Percentiles rank a stretch among this genome's conserved stretches.
Conservation (phyloP, 768 basidiomycete species). For the Rhizopogon salebrosus region DNA sequence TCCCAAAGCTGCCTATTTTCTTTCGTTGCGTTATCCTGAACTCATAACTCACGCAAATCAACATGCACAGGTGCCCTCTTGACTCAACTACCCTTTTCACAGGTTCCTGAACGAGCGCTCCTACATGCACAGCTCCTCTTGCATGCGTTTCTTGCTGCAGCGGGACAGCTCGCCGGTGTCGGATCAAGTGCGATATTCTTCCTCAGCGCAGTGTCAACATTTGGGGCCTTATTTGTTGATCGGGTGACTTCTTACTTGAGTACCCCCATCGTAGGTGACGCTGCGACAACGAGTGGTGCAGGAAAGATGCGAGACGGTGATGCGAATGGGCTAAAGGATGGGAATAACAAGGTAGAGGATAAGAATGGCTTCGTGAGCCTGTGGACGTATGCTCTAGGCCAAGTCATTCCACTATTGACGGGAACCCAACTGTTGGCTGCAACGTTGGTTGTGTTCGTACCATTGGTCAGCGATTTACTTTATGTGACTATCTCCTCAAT, state of each 20-base stretch:
- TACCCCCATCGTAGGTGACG: constrained; percentile 10
- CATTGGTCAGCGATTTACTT: constrained; percentile 49
- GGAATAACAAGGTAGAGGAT: neutral
- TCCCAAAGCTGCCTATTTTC: too few species aligned
- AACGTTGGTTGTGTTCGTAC: constrained; percentile 85
- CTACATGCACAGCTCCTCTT: constrained; percentile 59
- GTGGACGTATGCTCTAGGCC: constrained; percentile 59
- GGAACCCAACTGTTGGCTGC: constrained; percentile 55
- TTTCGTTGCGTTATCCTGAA: neutral
- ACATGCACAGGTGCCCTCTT: constrained; percentile 49
- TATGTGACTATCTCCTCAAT: neutral
- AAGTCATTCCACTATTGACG: constrained; percentile 47
- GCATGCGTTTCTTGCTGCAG: constrained; percentile 49
- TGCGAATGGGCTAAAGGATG: neutral
- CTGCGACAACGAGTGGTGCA: neutral
- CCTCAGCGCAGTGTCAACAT: constrained; percentile 52
- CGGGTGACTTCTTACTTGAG: constrained; percentile 23
- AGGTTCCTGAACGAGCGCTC: constrained; percentile 16
- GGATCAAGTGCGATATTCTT: constrained; percentile 79
- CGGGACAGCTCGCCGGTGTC: constrained; percentile 59
- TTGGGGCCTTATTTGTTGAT: constrained; percentile 54
- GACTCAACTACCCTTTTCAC: constrained; percentile 53
- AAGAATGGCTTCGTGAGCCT: constrained; percentile 40
- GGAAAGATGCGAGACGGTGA: constrained; percentile 1
- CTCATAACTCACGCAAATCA: neutral